Percentiles rank a stretch among this genome's conserved stretches.
phyloP scores from a whole-genome alignment of 2,329 filamentous ascomycete genomes.

The Stemphylium lycopersici region DNA sequence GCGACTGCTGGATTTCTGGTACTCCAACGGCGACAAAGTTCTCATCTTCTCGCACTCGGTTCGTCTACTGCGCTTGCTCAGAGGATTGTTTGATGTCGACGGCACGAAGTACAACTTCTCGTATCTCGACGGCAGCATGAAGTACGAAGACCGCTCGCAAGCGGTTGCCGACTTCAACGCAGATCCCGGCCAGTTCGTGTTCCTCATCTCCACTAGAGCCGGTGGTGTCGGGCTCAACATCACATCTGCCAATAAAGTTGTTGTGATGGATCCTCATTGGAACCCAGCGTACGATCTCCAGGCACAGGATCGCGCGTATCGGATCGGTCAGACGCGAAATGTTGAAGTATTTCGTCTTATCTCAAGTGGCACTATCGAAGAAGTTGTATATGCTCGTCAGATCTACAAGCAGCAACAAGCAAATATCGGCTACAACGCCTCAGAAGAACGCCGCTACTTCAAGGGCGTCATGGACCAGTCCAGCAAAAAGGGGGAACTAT shows the following conservation, averaged over 20 bases:
- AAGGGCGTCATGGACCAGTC: slow-evolving; percentile 87
- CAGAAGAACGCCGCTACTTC: slow-evolving; percentile 91
- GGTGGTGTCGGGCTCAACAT: slow-evolving; percentile 96
- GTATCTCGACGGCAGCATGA: slow-evolving; percentile 85
- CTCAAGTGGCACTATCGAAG: slow-evolving; percentile 90
- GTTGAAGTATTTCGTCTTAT: slow-evolving; percentile 95
- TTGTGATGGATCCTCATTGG: slow-evolving; percentile 97
- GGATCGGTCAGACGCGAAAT: slow-evolving; percentile 89
- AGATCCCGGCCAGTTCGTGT: slow-evolving; percentile 86
- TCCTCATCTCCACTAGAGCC: slow-evolving; percentile 91
- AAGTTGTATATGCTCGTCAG: slow-evolving; percentile 94
- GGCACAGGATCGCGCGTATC: slow-evolving; percentile 93
- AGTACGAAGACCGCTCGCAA: slow-evolving; percentile 79
- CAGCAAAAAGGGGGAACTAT: slow-evolving; percentile 88
- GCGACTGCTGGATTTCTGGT: slow-evolving; percentile 87
- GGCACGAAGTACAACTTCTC: slow-evolving; percentile 79
- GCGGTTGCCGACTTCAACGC: slow-evolving; percentile 91
- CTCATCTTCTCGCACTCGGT: slow-evolving; percentile 95
- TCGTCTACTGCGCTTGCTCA: slow-evolving; percentile 79
- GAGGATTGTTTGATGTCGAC: slow-evolving; percentile 84
- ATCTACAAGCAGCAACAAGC: slow-evolving; percentile 99
- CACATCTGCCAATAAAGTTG: slow-evolving; percentile 96
- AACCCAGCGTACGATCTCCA: slow-evolving; percentile 95
- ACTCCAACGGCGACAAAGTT: slow-evolving; percentile 88
- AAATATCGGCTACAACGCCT: slow-evolving; percentile 95